These are phyloP conservation scores for Hamigera avellanea DNA, from an alignment of 495 filamentous ascomycete species.

Conservation along the genomic window DNA sequence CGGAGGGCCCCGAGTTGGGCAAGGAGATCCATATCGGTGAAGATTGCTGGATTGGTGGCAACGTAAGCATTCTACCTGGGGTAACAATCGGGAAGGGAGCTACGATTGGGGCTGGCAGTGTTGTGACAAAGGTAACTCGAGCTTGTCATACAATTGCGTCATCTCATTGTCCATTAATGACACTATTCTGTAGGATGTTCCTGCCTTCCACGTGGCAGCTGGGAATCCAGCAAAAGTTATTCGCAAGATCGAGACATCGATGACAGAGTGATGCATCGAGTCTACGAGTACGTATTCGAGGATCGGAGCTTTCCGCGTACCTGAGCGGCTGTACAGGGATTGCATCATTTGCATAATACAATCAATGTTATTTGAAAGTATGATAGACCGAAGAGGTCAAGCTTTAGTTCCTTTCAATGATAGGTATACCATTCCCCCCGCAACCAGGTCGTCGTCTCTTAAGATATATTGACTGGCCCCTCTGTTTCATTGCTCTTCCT, in stretches of 20 bases:
- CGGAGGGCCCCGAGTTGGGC: slow-evolving; percentile 62
- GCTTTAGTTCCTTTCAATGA: too few species aligned
- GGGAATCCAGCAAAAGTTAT: slow-evolving; percentile 59
- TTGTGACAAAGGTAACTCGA: slow-evolving; percentile 89
- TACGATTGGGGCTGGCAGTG: slow-evolving; percentile 74
- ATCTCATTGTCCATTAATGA: not conserved
- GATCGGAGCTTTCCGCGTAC: not conserved
- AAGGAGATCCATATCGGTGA: slow-evolving; percentile 68
- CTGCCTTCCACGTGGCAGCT: slow-evolving; percentile 48
- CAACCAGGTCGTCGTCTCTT: too few species aligned
- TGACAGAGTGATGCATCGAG: slow-evolving; percentile 14
- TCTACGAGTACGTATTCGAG: not conserved
- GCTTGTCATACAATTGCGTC: too few species aligned
- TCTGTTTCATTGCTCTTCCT: too few species aligned
- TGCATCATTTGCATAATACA: too few species aligned
- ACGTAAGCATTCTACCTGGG: slow-evolving; percentile 62
- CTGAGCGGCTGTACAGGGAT: not conserved
- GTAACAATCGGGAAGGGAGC: slow-evolving; percentile 71
- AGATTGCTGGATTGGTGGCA: slow-evolving; percentile 84
- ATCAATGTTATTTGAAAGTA: too few species aligned
- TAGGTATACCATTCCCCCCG: too few species aligned
- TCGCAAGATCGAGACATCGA: slow-evolving; percentile 37
- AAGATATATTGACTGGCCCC: too few species aligned
- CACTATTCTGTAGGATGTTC: slow-evolving; percentile 40
- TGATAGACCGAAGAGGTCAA: too few species aligned